These are phyloP conservation scores for Narthecium ossifragum DNA, from an alignment of 106 monocot species.

Conservation along the genomic window DNA sequence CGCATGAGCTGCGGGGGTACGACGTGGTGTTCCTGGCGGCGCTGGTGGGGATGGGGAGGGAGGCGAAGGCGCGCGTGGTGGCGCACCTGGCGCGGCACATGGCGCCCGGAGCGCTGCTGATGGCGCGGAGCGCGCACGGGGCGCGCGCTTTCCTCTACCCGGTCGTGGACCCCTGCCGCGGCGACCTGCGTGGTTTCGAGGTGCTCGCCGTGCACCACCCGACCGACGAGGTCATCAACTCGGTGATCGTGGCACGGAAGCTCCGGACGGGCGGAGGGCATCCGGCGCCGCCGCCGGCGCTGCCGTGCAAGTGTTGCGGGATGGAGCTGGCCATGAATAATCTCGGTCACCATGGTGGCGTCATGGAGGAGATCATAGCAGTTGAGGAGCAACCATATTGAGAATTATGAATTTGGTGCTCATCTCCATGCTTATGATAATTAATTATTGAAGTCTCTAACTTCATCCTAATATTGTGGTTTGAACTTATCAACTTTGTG, in stretches of 20 bases:
- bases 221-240: slow-evolving; percentile 73
- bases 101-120: slow-evolving; percentile 55
- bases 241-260: slow-evolving; percentile 70
- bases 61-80: slow-evolving; percentile 23
- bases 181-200: slow-evolving; percentile 50
- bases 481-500: too few relatives aligned
- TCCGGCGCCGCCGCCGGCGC: slow-evolving; percentile 6
- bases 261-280: background rate
- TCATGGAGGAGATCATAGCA: slow-evolving; percentile 13
- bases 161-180: slow-evolving; percentile 34
- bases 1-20: slow-evolving; percentile 1
- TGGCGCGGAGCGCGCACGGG: slow-evolving; percentile 73
- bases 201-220: slow-evolving; percentile 66
- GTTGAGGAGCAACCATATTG: slow-evolving; percentile 10
- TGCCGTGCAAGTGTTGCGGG: slow-evolving; percentile 50
- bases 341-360: background rate
- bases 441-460: too few relatives aligned
- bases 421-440: too few relatives aligned
- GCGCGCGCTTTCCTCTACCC: slow-evolving; percentile 87
- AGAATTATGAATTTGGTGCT: too few relatives aligned
- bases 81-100: slow-evolving; percentile 62
- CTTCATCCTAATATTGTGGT: too few relatives aligned
- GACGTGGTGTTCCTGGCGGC: slow-evolving; percentile 8
- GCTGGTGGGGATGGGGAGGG: slow-evolving; percentile 7
- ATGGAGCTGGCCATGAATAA: slow-evolving; percentile 11